phyloP scores from a whole-genome alignment of 768 basidiomycete species.

The Amanita subjunquillea region DNA sequence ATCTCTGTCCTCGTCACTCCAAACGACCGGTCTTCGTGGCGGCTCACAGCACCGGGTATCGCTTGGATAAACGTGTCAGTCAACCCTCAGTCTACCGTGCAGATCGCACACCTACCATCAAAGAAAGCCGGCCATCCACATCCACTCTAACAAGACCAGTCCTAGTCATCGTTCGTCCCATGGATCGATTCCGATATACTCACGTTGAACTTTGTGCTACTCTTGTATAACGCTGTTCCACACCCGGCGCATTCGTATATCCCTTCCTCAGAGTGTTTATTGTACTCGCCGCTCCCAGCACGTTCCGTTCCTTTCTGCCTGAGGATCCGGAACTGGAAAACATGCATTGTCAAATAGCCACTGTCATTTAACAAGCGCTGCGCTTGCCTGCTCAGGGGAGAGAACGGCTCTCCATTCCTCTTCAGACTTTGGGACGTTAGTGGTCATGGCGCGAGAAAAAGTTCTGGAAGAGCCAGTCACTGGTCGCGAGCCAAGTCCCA shows the following conservation, averaged over 20 bases:
- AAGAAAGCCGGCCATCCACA: constrained; percentile 99
- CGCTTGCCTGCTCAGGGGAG: constrained; percentile 66
- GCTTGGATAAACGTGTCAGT: constrained; percentile 30
- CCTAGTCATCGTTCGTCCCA: not conserved
- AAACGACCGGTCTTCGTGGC: constrained; percentile 60
- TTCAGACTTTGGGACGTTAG: constrained; percentile 42
- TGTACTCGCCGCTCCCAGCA: constrained; percentile 71
- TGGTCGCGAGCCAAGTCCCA: not conserved
- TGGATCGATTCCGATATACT: constrained; percentile 8
- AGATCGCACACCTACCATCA: constrained; percentile 47
- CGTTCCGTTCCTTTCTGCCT: constrained; percentile 83
- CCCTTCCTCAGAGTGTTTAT: constrained; percentile 56
- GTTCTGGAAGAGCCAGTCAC: not conserved
- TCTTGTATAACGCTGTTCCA: constrained; percentile 77
- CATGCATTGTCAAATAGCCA: not conserved
- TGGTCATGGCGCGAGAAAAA: constrained; percentile 15
- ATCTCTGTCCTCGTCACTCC: constrained; percentile 79
- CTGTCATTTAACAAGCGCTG: not conserved
- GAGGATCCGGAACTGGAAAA: constrained; percentile 66
- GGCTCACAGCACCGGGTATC: constrained; percentile 77
- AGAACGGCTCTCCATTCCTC: constrained; percentile 80
- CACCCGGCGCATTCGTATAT: constrained; percentile 77
- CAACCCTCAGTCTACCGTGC: not conserved
- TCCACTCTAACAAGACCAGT: constrained; percentile 41
- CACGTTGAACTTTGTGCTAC: constrained; percentile 77